phyloP scores from a whole-genome alignment of 164 flowering plant species.

The Cinnamomum chago region DNA sequence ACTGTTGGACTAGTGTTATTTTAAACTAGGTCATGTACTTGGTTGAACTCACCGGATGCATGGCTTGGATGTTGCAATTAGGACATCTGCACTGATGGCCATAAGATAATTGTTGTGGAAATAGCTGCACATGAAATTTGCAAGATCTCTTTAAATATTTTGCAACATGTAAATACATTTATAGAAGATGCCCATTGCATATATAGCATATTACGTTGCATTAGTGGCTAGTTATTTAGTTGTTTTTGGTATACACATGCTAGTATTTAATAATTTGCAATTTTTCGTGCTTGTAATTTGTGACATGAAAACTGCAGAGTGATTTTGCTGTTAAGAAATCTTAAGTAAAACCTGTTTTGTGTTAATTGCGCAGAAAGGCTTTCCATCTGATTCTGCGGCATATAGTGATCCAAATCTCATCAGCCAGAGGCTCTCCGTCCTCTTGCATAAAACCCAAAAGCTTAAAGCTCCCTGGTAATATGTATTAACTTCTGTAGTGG shows the following conservation, averaged over 20 bases:
- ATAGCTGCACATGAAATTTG: too few relatives aligned
- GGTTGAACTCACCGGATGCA: neutral
- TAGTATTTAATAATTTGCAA: neutral
- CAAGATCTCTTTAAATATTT: too few relatives aligned
- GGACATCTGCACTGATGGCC: neutral
- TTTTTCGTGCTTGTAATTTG: neutral
- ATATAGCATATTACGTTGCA: too few relatives aligned
- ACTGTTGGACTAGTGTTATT: neutral
- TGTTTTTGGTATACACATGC: neutral
- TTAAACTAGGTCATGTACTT: neutral
- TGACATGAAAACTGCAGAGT: neutral
- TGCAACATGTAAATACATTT: too few relatives aligned
- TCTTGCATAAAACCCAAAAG: conserved; percentile 72
- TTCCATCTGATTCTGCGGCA: conserved; percentile 72
- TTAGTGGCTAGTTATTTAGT: neutral
- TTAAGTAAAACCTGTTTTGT: neutral
- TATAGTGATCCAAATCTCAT: conserved; percentile 74
- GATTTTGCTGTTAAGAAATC: neutral
- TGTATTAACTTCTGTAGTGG: conserved; percentile 9
- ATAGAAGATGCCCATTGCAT: too few relatives aligned
- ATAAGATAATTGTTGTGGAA: too few relatives aligned
- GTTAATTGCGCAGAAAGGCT: conserved; percentile 71
- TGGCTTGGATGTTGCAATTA: neutral
- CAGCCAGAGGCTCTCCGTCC: conserved; percentile 68
- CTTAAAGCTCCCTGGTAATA: conserved; percentile 38